phyloP scores from a whole-genome alignment of 129 eudicot genomes.

The Scalesia atractyloides region DNA sequence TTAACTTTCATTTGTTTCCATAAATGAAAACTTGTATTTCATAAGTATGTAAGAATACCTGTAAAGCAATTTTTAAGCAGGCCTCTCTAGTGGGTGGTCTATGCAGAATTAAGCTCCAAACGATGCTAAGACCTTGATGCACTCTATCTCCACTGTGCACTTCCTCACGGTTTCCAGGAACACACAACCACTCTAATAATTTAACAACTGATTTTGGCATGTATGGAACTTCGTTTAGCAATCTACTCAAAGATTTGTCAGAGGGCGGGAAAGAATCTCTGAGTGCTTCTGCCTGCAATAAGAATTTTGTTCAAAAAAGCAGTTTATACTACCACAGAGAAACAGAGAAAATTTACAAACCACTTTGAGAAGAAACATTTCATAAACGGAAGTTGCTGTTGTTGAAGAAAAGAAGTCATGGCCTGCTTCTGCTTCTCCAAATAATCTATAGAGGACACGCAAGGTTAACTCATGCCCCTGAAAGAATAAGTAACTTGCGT shows the following conservation, averaged over 20 bases:
- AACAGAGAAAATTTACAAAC: slow-evolving; percentile 40
- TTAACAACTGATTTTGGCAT: slow-evolving; percentile 78
- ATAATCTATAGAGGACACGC: slow-evolving; percentile 89
- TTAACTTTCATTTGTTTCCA: background rate
- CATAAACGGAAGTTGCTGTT: slow-evolving; percentile 88
- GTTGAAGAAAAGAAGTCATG: slow-evolving; percentile 87
- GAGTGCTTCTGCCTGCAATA: slow-evolving; percentile 85
- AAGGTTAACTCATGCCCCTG: slow-evolving; percentile 99
- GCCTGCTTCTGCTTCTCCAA: slow-evolving; percentile 95
- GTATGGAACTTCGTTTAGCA: slow-evolving; percentile 92
- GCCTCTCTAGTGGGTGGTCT: slow-evolving; percentile 85
- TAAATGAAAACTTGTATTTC: background rate
- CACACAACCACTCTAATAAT: slow-evolving; percentile 79
- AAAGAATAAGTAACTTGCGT: slow-evolving; percentile 18
- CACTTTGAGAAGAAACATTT: slow-evolving; percentile 90
- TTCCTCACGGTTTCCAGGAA: slow-evolving; percentile 74
- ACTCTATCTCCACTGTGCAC: slow-evolving; percentile 84
- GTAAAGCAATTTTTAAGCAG: slow-evolving; percentile 76
- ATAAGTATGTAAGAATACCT: slow-evolving; percentile 47
- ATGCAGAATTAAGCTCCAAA: slow-evolving; percentile 85
- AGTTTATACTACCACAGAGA: slow-evolving; percentile 7
- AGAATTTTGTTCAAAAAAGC: background rate
- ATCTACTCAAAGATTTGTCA: slow-evolving; percentile 81
- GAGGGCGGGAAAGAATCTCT: slow-evolving; percentile 91
- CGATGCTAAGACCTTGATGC: slow-evolving; percentile 91